Evolutionary conservation across 1,139 yeast genomes (phyloP), one percentile per base, ranked within the genome.

Genomic region (Geotrichum candidum): DNA sequence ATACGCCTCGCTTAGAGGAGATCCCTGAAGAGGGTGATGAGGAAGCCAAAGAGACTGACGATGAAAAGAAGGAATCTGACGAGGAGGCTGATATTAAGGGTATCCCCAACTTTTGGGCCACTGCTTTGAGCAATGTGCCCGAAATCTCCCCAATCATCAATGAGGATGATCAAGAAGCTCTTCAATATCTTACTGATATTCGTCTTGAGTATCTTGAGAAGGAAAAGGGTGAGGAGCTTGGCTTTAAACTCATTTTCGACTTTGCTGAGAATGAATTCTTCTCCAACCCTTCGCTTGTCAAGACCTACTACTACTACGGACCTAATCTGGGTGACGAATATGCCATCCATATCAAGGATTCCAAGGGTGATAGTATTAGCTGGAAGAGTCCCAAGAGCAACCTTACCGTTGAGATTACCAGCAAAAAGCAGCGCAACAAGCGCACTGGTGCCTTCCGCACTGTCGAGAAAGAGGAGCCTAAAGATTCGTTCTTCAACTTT

Each of bases 241-340:
- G 99, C 1, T 94, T 92, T 79, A 85, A 84, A 70, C 82, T 94
- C 69, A 82, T 88, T 63, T 94, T 94, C 74, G 90, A 87, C 73
- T 94, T 94, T 75, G 70, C 72, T 51, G 84, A 83, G 68, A 92
- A 92, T 77, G 87, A 87, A 53, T 90, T 79, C 75, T 91, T 94
- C 78, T 78, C 84, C 67, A 89, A 92, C 78, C 80, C 78, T 67
- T 77, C 77, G 60, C 82, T 94, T 70, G 81, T 87, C 67, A 94
- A 94, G 80, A 87, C 96, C 7, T 94, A 94, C 77, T 92, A 85
- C 77, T 94, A 94, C 78, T 90, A 90, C 76, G 87, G 94, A 53
- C 98, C 99, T 53, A 99, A 94, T 76, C 92, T 90, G 75, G 91
- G 94, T 67, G 94, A 92, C 75, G 98, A 92, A 77, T 96, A 89